Evolutionary conservation across 164 flowering plant genomes (phyloP), one percentile per base, ranked within the genome.

Genomic region (grape (Vitis vinifera)): DNA sequence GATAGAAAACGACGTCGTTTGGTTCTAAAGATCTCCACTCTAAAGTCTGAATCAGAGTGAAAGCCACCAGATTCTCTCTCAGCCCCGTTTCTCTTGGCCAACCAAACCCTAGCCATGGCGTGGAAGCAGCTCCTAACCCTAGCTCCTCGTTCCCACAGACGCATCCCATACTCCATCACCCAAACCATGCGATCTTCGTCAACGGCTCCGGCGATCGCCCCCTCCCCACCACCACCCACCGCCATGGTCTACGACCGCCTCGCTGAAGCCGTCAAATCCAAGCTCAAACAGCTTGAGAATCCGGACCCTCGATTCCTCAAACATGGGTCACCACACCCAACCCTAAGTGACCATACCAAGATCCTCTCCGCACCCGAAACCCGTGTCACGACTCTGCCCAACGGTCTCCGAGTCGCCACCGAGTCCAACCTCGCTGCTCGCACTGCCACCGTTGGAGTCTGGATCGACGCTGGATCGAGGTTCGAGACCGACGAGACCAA

Each of bases 401-500:
- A 85, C 53, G 97, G 95, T 50, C 77, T 92, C 53, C 85, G 97
- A 0, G 86, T 92, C 49, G 92, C 91, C 51, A 92, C 95, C 5
- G 91, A 92, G 79, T 85, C 95, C 14, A 77, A 76, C 51, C 88
- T 87, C 9, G 73, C 92, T 0, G 69, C 83, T 5, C 71, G 71
- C n/a, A 85, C 95, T 4, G 95, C 97, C 30, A 84, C 95, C 15
- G 90, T 92, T 12, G 95, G 95, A 12, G 92, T 92, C 4, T 90
- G 92, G 91, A 88, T 92, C 76, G 95, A 92, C 59, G 91, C 97
- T 2, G 97, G 97, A n/a, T 88, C 94, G 51, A 68, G 97, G 57
- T 92, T 84, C 67, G 95, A 92, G 87, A 74, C 83, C n/a, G 92
- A 87, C 0, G 85, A 82, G 68, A 83, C 87, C 10, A 92, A 89